phyloP scores from a whole-genome alignment of 257 asterid genomes.

The Solanum piurae region DNA sequence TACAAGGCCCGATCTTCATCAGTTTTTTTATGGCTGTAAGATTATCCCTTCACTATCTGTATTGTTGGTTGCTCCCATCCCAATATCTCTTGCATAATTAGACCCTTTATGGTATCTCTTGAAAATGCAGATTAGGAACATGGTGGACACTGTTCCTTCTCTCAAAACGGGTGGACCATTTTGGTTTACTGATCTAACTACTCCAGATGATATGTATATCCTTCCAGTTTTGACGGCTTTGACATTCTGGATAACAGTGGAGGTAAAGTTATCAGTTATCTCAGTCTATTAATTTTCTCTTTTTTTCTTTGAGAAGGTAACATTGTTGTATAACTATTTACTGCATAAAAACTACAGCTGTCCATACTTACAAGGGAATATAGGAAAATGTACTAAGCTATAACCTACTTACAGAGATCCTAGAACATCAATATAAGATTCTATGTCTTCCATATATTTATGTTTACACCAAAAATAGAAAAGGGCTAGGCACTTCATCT shows the following conservation, averaged over 20 bases:
- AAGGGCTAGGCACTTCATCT: background rate
- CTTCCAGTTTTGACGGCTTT: constrained; percentile 80
- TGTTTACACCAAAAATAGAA: background rate
- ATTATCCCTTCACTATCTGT: background rate
- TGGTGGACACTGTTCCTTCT: constrained; percentile 87
- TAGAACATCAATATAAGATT: background rate
- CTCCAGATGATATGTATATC: constrained; percentile 70
- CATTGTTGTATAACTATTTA: background rate
- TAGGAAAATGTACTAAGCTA: background rate
- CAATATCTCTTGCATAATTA: background rate
- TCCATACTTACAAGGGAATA: background rate
- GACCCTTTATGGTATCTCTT: background rate
- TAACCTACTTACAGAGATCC: background rate
- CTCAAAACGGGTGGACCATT: constrained; percentile 79
- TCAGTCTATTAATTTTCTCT: background rate
- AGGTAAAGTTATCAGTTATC: constrained; percentile 38
- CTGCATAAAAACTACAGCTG: background rate
- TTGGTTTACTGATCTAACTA: constrained; percentile 88
- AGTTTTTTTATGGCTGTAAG: constrained; percentile 92
- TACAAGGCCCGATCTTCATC: constrained; percentile 74
- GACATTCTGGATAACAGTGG: constrained; percentile 89
- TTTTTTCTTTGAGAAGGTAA: background rate
- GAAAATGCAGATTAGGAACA: constrained; percentile 48
- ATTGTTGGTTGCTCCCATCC: background rate
- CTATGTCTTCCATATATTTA: background rate